phyloP scores from a whole-genome alignment of 225 moss, liverwort and hornwort species.

The Takakia lepidozioides region DNA sequence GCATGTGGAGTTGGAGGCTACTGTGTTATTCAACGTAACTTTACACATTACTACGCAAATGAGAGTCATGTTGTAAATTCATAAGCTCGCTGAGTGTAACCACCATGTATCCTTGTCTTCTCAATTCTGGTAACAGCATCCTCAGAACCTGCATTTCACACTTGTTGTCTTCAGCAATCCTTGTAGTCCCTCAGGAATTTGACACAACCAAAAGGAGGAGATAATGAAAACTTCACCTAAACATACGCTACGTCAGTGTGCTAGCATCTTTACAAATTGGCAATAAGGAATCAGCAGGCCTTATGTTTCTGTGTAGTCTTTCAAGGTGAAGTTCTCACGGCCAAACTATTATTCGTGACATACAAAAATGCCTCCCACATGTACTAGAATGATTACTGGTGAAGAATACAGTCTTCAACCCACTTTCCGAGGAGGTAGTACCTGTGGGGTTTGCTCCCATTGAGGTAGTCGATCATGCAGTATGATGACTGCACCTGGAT shows the following conservation, averaged over 20 bases:
- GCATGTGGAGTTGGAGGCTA: too few species aligned
- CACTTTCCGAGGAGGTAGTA: conserved; percentile 2
- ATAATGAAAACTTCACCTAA: too few species aligned
- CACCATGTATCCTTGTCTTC: conserved; percentile 34
- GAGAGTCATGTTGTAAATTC: background rate
- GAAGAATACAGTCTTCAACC: too few species aligned
- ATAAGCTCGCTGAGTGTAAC: conserved; percentile 39
- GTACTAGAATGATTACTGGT: conserved; percentile 29
- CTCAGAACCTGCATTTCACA: conserved; percentile 29
- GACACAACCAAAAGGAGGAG: too few species aligned
- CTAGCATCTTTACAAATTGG: too few species aligned
- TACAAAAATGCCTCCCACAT: too few species aligned
- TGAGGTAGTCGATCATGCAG: conserved; percentile 47
- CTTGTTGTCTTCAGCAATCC: background rate
- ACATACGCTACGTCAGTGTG: background rate
- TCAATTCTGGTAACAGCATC: conserved; percentile 45
- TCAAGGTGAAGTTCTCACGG: too few species aligned
- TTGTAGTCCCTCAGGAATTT: too few species aligned
- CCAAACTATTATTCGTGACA: too few species aligned
- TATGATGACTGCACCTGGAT: conserved; percentile 53
- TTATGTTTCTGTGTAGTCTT: too few species aligned
- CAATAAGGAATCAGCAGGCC: background rate
- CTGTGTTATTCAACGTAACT: too few species aligned
- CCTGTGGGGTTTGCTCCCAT: conserved; percentile 44
- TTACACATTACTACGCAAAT: too few species aligned